phyloP scores from a whole-genome alignment of 257 asterid genomes.

The Solanum piurae region DNA sequence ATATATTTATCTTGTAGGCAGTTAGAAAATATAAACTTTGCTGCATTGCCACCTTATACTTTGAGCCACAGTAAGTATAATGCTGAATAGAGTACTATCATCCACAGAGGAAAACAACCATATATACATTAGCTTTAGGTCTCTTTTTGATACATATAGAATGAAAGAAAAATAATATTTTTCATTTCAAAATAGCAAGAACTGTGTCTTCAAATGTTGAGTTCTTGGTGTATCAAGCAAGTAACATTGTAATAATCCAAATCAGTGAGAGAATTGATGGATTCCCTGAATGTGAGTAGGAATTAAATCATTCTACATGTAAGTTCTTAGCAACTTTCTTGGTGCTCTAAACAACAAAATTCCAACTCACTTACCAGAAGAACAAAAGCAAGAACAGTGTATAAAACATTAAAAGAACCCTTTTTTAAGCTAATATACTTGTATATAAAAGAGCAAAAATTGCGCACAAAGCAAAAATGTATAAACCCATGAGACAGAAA shows the following conservation, averaged over 20 bases:
- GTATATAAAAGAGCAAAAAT: background rate
- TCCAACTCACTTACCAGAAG: background rate
- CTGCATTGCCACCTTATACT: background rate
- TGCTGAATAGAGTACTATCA: background rate
- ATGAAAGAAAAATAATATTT: background rate
- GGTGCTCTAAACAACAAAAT: background rate
- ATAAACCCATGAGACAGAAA: background rate
- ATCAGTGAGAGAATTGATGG: background rate
- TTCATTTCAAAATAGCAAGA: background rate
- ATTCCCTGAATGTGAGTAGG: background rate
- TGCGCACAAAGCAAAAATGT: background rate
- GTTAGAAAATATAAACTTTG: background rate
- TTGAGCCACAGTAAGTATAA: background rate
- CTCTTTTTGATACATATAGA: background rate
- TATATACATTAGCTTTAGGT: background rate
- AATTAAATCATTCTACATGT: background rate
- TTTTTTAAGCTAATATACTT: background rate
- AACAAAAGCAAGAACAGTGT: background rate
- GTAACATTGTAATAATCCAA: background rate
- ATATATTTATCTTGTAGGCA: background rate
- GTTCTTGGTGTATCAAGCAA: background rate
- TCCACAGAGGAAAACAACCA: background rate
- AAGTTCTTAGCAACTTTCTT: background rate
- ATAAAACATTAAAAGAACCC: background rate
- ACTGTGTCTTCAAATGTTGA: background rate